Evolutionary conservation across 2,329 filamentous ascomycete species (phyloP).

Genomic region (Boeremia lycopersici): DNA sequence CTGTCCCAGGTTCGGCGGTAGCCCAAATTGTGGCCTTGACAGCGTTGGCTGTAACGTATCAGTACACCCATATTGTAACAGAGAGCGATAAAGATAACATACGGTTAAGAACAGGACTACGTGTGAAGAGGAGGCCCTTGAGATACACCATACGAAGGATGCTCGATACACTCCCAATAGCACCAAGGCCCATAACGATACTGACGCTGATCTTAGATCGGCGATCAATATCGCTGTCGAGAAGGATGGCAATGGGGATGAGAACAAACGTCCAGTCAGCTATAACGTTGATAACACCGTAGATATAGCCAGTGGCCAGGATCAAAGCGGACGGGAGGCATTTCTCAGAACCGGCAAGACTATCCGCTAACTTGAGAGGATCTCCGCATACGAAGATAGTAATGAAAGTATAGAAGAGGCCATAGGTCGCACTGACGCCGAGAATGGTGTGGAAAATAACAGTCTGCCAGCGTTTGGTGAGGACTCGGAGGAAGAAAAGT

Average conservation of each 20-base stretch:
- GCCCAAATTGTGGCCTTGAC: slow-evolving; percentile 53
- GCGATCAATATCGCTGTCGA: slow-evolving; percentile 51
- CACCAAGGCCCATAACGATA: slow-evolving; percentile 52
- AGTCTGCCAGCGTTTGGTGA: slow-evolving; percentile 41
- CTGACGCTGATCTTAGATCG: slow-evolving; percentile 55
- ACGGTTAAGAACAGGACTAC: slow-evolving; percentile 12
- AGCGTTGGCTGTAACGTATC: slow-evolving; percentile 31
- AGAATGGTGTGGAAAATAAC: slow-evolving; percentile 33
- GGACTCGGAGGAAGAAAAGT: slow-evolving; percentile 44
- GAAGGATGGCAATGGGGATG: slow-evolving; percentile 40
- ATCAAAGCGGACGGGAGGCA: slow-evolving; percentile 34
- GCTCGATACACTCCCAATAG: slow-evolving; percentile 42
- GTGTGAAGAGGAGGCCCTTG: slow-evolving; percentile 27
- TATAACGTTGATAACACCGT: slow-evolving; percentile 40
- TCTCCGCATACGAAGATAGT: slow-evolving; percentile 40
- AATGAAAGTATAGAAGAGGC: slow-evolving; percentile 38
- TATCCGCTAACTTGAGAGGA: slow-evolving; percentile 33
- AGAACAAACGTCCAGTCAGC: slow-evolving; percentile 46
- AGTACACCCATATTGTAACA: not conserved
- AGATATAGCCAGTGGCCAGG: slow-evolving; percentile 37
- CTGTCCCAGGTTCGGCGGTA: slow-evolving; percentile 57
- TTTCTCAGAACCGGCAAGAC: slow-evolving; percentile 20
- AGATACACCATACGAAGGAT: slow-evolving; percentile 43
- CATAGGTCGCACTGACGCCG: slow-evolving; percentile 30
- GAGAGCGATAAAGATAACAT: not conserved